These are phyloP conservation scores for Schrenkiella parvula DNA, from an alignment of 345 rosid genomes.

Conservation along the genomic window DNA sequence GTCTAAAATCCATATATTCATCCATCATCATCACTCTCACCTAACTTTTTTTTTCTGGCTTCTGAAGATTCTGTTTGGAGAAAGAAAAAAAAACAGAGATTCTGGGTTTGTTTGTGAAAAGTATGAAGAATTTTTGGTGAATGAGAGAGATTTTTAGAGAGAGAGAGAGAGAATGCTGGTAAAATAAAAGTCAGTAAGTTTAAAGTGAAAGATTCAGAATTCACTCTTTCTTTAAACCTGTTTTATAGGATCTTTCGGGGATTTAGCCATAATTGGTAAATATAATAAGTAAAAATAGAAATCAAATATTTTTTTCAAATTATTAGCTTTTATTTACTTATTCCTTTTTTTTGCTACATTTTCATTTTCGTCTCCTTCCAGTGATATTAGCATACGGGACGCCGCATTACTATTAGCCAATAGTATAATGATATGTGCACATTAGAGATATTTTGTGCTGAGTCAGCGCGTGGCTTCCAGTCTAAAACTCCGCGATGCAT, in stretches of 20 bases:
- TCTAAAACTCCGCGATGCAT: constrained; percentile 32
- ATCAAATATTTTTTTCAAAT: neutral
- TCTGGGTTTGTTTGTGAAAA: neutral
- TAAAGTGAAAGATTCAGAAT: constrained; percentile 15
- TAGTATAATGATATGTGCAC: constrained; percentile 31
- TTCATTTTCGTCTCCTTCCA: neutral
- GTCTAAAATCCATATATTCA: constrained; percentile 34
- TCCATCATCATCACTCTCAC: constrained; percentile 11
- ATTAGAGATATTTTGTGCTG: constrained; percentile 25
- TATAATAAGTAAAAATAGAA: neutral
- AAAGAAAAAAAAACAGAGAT: neutral
- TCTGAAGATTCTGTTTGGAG: neutral
- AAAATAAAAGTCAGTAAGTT: neutral
- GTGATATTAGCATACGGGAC: neutral
- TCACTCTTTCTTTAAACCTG: constrained; percentile 4
- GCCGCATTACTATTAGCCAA: constrained; percentile 38
- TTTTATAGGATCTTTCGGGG: constrained; percentile 27
- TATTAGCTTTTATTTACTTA: neutral
- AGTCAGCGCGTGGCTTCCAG: constrained; percentile 26
- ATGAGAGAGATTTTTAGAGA: neutral
- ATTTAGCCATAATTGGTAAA: constrained; percentile 1
- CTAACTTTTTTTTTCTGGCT: neutral
- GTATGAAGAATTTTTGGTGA: neutral
- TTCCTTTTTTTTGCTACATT: neutral
- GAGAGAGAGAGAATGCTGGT: neutral